Evolutionary conservation across 768 basidiomycete genomes (phyloP), one percentile per base, ranked within the genome.

Genomic region (Astraeus odoratus): DNA sequence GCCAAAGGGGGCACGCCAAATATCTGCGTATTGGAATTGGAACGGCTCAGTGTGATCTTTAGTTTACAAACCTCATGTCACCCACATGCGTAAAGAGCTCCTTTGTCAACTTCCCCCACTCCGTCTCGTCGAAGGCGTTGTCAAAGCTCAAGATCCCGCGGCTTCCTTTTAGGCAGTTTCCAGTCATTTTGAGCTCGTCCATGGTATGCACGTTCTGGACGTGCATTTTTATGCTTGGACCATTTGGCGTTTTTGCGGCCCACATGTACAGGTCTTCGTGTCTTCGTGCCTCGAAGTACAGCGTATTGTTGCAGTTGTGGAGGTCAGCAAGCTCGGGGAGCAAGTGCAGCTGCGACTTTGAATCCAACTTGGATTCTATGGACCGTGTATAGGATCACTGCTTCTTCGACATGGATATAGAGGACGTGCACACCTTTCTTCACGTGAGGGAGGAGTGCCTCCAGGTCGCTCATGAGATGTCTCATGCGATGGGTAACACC

Each of bases 161-260:
- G 57, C 88, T 89, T 15, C 96, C 96, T 67, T 95, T 96, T 53
- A 99, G 67, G 65, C 96, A 99, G 64, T 99, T 98, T 25, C 96
- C 96, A 6, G 93, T 95, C 94, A 99, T 88, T 71, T 98, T 98
- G 52, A 99, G 74, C 66, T 99, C 96, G 68, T 98, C 96, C 96
- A 98, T 98, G 34, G 96, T 99, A 65, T 99, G 96, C 44, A 95
- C 76, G 60, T 98, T 99, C 67, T 96, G 94, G 13, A 97, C 95
- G 59, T 98, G 96, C 73, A 97, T 76, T 65, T 97, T 97, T 59
- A 94, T 81, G 58, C 88, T 94, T 12, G 96, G 96, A 8, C 96
- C 96, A 58, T 99, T 99, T 18, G 96, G 96, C 27, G 93, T 89
- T 65, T 97, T 94, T 10, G 88, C 82, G 25, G 92, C 86, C 96